Evolutionary conservation across 2,329 filamentous ascomycete species (phyloP), one percentile per base, ranked within the genome.

Genomic region (Talaromyces rugulosus): DNA sequence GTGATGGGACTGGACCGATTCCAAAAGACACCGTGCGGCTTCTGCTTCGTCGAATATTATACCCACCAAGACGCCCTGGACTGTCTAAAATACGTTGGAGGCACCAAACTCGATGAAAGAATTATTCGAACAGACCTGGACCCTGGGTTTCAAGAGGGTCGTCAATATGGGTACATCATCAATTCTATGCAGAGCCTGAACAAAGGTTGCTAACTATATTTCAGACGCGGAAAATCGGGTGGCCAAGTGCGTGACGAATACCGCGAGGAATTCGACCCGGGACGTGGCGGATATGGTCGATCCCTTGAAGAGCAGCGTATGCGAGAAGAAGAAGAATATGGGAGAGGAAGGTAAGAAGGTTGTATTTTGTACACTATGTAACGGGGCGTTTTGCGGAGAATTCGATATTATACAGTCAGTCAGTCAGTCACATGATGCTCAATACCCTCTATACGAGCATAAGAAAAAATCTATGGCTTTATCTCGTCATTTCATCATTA

Each of bases 1-100:
- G 87, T 99, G 67, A 99, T 99, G 95, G 95, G 95, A 56, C 87
- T 99, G 58, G 95, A 99, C 75, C 89, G 95, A 62, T 96, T 95
- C 82, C 90, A 90, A 78, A 99, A 99, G 82, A 99, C 95, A 0
- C 95, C 95, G 1, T 99, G 95, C 78, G 95, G 95, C 47, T 99
- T 99, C 83, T 99, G 95, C 83, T 99, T 99, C 74, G 95, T 99
- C 72, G 95, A 99, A 79, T 99, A 99, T 81, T 98, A 97, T 81
- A 97, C 89, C 33, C 95, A 98, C 76, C 89, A 96, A 74, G 95
- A 99, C 76, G 95, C 95, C 8, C 84, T 99, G 56, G 95, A 99
- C 76, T 98, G 94, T 78, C 89, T 99, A 88, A 99, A 98, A 80
- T 99, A 98, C 75, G 89, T 99, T 71, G 95, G 95, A 61, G 95